Evolutionary conservation across 805 yeast species (phyloP), one percentile per base, ranked within the genome.

Genomic region (Gaillardinia entomophila): DNA sequence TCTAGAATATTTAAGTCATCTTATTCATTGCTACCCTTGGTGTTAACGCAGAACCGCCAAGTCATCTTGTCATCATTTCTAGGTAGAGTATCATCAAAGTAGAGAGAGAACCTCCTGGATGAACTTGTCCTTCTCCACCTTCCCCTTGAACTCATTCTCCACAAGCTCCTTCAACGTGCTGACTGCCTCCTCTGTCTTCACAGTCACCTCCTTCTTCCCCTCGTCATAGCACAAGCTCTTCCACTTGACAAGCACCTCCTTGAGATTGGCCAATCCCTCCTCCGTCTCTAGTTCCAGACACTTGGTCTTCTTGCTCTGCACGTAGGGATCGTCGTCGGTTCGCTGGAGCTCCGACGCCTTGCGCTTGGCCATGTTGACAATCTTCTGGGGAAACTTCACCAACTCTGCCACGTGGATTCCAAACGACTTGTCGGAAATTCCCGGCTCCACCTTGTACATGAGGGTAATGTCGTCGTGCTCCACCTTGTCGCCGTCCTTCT

Each of bases 371-470:
- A 92, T 92, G 36, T 76, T 73, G 30, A 92, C 78, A 31, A 92
- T 92, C 57, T 92, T 92, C 16, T 67, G 63, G 2, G 97, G 98
- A 57, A 92, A 92, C 45, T 85, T 82, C 13, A 90, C 97, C 19
- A 90, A 79, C 58, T 92, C 97, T 0, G 97, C 97, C 28, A 92
- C 98, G 54, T 92, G 95, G 30, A 92, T 89, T 59, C 98, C 98
- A 62, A 92, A 92, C 0, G 97, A 88, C 57, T 89, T 92, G 56
- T 87, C 96, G 2, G 95, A 81, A 31, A 89, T 77, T n/a, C 98
- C 98, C 1, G 86, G 84, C 45, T 87, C 96, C n/a, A 92, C 97
- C 49, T 82, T 84, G 61, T 92, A 92, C 45, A 92, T 65, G 36
- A 92, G 67, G 0, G 97, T 88, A 43, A 92, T 86, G 43, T 87